phyloP scores from a whole-genome alignment of 257 asterid species.

The Solanum dulcamara region DNA sequence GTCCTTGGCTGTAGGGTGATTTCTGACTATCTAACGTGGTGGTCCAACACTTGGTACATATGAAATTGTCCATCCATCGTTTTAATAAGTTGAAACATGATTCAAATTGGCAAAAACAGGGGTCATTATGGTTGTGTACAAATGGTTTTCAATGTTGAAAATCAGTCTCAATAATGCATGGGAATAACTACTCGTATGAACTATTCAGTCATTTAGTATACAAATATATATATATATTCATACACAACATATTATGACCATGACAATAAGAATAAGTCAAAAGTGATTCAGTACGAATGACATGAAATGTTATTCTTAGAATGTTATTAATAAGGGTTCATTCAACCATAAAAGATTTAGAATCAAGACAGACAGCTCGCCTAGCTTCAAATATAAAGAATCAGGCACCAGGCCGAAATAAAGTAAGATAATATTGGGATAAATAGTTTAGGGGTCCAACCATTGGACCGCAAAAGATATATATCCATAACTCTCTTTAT shows the following conservation, averaged over 20 bases:
- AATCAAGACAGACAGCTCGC: background rate
- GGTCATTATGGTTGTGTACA: background rate
- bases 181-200: background rate
- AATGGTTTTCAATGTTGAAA: background rate
- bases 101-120: background rate
- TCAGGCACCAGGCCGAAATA: background rate
- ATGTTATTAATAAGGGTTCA: too few relatives aligned
- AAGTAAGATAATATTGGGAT: too few relatives aligned
- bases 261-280: too few relatives aligned
- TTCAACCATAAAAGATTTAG: too few relatives aligned
- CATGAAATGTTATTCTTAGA: too few relatives aligned
- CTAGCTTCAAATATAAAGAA: too few relatives aligned
- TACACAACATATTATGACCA: too few relatives aligned
- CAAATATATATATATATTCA: background rate
- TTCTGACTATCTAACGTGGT: slow-evolving; percentile 4
- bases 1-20: background rate
- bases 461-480: background rate
- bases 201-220: background rate
- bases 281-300: too few relatives aligned
- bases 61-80: background rate
- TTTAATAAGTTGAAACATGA: background rate
- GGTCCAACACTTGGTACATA: background rate
- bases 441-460: too few relatives aligned
- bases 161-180: background rate
- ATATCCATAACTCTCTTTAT: background rate